Conservation (phyloP, 2,329 filamentous ascomycete species). For the Colletotrichum agaves region DNA sequence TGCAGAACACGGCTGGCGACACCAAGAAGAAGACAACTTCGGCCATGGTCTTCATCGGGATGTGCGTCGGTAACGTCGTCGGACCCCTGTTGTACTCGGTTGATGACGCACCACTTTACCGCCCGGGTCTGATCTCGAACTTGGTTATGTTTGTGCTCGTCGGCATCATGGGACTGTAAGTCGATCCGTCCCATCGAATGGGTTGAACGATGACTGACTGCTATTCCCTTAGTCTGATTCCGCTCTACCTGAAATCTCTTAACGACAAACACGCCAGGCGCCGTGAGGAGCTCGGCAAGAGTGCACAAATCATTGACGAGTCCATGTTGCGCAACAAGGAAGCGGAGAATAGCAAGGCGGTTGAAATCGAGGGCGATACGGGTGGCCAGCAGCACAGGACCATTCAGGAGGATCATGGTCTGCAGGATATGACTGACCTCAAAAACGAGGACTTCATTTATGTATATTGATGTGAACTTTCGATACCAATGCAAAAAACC, state of each 20-base stretch:
- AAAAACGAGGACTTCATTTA: conserved; percentile 72
- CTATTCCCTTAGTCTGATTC: conserved; percentile 40
- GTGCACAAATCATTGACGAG: conserved; percentile 22
- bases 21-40: conserved; percentile 76
- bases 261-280: conserved; percentile 65
- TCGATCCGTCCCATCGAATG: accelerated
- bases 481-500: no score
- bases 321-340: conserved; percentile 35
- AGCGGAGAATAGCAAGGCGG: conserved; percentile 34
- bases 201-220: not conserved
- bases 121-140: conserved; percentile 67
- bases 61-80: conserved; percentile 73
- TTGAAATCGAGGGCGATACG: conserved; percentile 41
- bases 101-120: conserved; percentile 65
- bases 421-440: conserved; percentile 64
- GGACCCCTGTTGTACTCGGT: conserved; percentile 73
- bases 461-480: no score
- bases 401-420: conserved; percentile 54
- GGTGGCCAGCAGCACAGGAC: conserved; percentile 33
- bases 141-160: conserved; percentile 70
- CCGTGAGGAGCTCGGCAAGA: conserved; percentile 68
- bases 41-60: conserved; percentile 72
- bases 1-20: conserved; percentile 73
- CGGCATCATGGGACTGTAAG: conserved; percentile 54
- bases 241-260: conserved; percentile 60